Evolutionary conservation across 345 rosid genomes (phyloP).

Genomic region (Syzygium aromaticum): DNA sequence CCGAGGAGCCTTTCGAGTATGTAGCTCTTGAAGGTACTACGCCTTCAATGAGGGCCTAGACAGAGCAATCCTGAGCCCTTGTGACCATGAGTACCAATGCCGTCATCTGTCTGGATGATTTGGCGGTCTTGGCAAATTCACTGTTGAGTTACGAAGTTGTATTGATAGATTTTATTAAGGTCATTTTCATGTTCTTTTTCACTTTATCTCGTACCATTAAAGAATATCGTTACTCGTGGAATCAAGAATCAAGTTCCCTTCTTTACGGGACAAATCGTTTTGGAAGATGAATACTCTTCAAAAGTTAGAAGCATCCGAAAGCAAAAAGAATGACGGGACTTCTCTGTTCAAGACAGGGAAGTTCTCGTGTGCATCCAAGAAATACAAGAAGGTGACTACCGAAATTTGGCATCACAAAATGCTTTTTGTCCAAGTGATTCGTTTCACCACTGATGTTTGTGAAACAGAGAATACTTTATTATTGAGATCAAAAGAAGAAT

Average conservation of each 20-base stretch:
- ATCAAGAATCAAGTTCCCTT: not conserved
- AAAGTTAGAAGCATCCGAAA: conserved; percentile 28
- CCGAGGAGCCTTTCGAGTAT: conserved; percentile 47
- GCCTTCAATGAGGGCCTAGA: conserved; percentile 22
- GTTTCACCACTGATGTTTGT: not conserved
- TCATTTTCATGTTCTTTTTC: not conserved
- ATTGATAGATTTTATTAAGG: conserved; percentile 31
- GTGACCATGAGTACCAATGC: not conserved
- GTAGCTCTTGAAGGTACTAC: conserved; percentile 23
- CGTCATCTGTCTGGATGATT: not conserved
- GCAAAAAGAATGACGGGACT: conserved; percentile 28
- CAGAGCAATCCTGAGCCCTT: conserved; percentile 27
- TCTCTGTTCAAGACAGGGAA: conserved; percentile 29
- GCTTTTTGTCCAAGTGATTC: not conserved
- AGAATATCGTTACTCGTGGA: not conserved
- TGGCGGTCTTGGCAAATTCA: conserved; percentile 1
- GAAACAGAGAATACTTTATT: too few species aligned
- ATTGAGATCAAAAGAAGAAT: too few species aligned
- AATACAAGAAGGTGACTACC: conserved; percentile 25
- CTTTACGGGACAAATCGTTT: conserved; percentile 28
- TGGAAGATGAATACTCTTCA: conserved; percentile 34
- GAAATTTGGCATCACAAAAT: not conserved
- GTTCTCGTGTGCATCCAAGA: conserved; percentile 26
- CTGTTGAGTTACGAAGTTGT: conserved; percentile 18
- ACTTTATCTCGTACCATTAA: too few species aligned